phyloP scores from a whole-genome alignment of 1,139 yeast genomes.

The Pneumocystis jirovecii region DNA sequence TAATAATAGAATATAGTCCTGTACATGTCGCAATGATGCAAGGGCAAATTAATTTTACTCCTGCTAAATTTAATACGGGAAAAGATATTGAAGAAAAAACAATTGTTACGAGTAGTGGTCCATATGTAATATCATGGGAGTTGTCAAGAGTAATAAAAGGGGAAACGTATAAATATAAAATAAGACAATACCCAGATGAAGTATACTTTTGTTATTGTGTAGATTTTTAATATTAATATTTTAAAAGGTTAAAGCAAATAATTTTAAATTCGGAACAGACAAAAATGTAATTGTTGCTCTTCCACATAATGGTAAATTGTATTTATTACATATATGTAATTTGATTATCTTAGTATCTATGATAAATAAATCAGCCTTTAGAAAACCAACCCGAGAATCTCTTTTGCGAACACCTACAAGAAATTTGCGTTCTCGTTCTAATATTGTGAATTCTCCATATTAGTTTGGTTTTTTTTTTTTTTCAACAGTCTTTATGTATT shows the following conservation, averaged over 20 bases:
- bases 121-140: constrained; percentile 73
- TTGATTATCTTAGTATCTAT: constrained; percentile 20
- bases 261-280: constrained; percentile 60
- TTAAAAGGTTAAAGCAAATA: constrained; percentile 50
- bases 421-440: neutral
- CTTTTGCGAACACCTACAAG: constrained; percentile 23
- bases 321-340: neutral
- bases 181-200: constrained; percentile 43
- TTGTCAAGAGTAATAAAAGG: constrained; percentile 42
- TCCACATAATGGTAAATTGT: constrained; percentile 39
- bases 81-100: constrained; percentile 47
- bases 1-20: constrained; percentile 28
- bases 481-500: neutral
- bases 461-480: neutral
- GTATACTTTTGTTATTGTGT: neutral
- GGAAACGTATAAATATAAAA: constrained; percentile 42
- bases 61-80: constrained; percentile 66
- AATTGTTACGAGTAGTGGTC: constrained; percentile 65
- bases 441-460: neutral
- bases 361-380: constrained; percentile 44
- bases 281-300: constrained; percentile 55
- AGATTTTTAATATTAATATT: neutral
- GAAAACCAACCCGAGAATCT: constrained; percentile 38
- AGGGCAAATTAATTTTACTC: constrained; percentile 43
- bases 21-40: constrained; percentile 58